phyloP scores from a whole-genome alignment of 2,329 filamentous ascomycete species.

The Diaporthe eres region DNA sequence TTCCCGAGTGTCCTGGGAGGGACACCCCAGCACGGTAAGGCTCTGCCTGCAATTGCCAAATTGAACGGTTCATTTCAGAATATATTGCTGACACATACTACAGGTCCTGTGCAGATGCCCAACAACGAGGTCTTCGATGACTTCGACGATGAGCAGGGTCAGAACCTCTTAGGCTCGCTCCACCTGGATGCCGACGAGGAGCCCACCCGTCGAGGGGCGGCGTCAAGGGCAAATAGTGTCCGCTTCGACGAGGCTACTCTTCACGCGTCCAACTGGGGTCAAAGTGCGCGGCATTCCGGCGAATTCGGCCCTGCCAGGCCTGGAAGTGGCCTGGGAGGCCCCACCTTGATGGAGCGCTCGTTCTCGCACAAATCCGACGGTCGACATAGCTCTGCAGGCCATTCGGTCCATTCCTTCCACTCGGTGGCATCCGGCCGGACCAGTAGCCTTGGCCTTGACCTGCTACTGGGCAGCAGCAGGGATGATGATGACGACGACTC shows the following conservation, averaged over 20 bases:
- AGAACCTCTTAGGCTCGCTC: conserved; percentile 83
- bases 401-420: conserved; percentile 76
- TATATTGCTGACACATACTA: conserved; percentile 33
- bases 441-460: conserved; percentile 89
- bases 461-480: conserved; percentile 73
- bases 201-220: conserved; percentile 85
- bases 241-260: conserved; percentile 97
- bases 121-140: conserved; percentile 89
- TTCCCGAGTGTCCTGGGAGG: conserved; percentile 89
- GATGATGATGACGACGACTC: conserved; percentile 59
- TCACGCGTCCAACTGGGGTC: conserved; percentile 86
- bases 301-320: conserved; percentile 86
- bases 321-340: conserved; percentile 82
- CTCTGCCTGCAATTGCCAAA: background rate
- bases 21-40: conserved; percentile 87
- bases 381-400: conserved; percentile 91
- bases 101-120: conserved; percentile 84
- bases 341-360: conserved; percentile 89
- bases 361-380: conserved; percentile 97
- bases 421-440: conserved; percentile 84
- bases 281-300: conserved; percentile 84
- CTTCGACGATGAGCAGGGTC: conserved; percentile 85
- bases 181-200: conserved; percentile 91
- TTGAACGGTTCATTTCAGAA: conserved; percentile 42
- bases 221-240: conserved; percentile 95